Evolutionary conservation across 129 eudicot species (phyloP), one percentile per base, ranked within the genome.

Genomic region (Helianthus tuberosus): DNA sequence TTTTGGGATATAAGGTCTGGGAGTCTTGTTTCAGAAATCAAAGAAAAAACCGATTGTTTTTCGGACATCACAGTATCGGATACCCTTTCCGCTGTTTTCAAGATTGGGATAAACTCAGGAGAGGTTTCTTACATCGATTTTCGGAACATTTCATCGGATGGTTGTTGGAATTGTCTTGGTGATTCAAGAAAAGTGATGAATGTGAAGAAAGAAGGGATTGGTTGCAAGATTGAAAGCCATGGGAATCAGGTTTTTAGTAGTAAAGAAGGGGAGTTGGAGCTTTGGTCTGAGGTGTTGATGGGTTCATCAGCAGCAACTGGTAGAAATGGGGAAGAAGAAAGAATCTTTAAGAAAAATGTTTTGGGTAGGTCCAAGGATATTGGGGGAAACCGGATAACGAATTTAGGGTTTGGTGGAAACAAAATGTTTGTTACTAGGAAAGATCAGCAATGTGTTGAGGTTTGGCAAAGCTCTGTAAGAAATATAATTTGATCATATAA

Each of bases 1-100:
- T 87, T 95, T 67, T 95, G 94, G 97, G 99, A 95, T 86, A 58
- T 95, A 57, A 71, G 97, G 66, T 91, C 97, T 1, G 92, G 99
- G 48, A 82, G 80, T 82, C 80, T 84, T 23, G 96, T 79, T 38
- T 87, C 89, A 84, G 99, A 95, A 66, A n/a, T 95, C 20, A 86
- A 91, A 77, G 97, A 91, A 38, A 87, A 82, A 69, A 81, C 35
- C 7, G 96, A 95, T 84, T 95, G 99, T 59, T 95, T 95, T 65
- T 75, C 96, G 27, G 99, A 95, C 82, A 85, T 91, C n/a, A 80
- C 97, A 4, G 90, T 75, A 44, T 83, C 91, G 0, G 90, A 89
- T 68, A 59, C 77, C 66, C 86, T 84, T 64, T 84, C 83, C 5
- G 89, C 91, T 9, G 85, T 91, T 64, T 89, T 91, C 75, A 95